Percentiles rank a stretch among this genome's conserved stretches.
phyloP scores from a whole-genome alignment of 257 asterid species.

The Salvia miltiorrhiza region DNA sequence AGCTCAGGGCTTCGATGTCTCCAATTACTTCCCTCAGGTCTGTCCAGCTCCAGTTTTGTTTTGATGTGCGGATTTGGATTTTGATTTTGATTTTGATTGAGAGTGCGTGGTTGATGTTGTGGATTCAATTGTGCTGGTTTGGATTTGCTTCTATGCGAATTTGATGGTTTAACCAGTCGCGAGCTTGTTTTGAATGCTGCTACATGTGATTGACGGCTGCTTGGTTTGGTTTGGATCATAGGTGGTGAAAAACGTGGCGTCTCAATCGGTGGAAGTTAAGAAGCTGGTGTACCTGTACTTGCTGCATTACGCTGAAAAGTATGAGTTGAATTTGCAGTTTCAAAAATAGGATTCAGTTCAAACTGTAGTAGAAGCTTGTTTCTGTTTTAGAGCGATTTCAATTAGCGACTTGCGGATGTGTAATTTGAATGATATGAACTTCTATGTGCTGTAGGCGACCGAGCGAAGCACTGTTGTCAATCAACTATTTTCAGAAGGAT shows the following conservation, averaged over 20 bases:
- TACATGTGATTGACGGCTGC: constrained; percentile 14
- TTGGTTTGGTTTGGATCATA: constrained; percentile 22
- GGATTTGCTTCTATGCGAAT: neutral
- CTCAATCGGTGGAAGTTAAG: constrained; percentile 88
- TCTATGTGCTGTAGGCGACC: constrained; percentile 63
- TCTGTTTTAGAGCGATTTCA: neutral
- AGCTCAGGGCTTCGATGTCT: constrained; percentile 87
- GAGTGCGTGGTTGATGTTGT: neutral
- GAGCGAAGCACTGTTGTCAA: constrained; percentile 80
- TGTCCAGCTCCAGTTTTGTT: neutral
- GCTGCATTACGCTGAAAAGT: constrained; percentile 95
- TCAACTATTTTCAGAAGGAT: constrained; percentile 95
- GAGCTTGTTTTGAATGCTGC: constrained; percentile 12
- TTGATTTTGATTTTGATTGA: no score
- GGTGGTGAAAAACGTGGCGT: constrained; percentile 97
- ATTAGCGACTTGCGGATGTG: neutral
- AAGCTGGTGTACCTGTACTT: constrained; percentile 92
- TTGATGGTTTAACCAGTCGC: neutral
- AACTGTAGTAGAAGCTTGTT: neutral
- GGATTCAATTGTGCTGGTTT: neutral
- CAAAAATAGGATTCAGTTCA: neutral
- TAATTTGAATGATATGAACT: neutral
- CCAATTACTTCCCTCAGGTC: constrained; percentile 90
- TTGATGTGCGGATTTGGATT: constrained; percentile 15
- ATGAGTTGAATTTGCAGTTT: constrained; percentile 16